Evolutionary conservation across 2,329 filamentous ascomycete species (phyloP).

Genomic region (Aureobasidium sp.): DNA sequence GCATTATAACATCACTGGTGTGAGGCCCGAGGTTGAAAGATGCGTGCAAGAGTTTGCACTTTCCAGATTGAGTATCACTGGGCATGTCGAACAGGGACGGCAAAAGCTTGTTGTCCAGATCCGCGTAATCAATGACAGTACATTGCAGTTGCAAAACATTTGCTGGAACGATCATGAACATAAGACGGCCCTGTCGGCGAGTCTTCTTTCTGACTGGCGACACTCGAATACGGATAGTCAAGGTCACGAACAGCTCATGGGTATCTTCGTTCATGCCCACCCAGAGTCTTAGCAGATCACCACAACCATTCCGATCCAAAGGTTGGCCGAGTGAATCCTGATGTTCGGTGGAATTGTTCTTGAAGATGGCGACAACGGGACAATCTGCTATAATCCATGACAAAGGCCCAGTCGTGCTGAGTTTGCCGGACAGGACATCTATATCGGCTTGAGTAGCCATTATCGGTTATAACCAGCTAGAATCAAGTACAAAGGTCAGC

Average conservation of each 20-base stretch:
- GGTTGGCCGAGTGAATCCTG: background rate
- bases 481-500: background rate
- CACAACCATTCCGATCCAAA: background rate
- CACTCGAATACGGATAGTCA: background rate
- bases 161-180: background rate
- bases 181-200: background rate
- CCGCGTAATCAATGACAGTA: background rate
- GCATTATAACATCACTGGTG: background rate
- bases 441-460: slow-evolving; percentile 8
- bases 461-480: background rate
- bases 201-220: background rate
- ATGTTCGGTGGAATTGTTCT: background rate
- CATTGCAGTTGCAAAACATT: background rate
- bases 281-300: background rate
- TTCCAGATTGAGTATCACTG: background rate
- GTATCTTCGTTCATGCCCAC: background rate
- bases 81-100: background rate
- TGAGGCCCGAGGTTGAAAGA: background rate
- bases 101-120: background rate
- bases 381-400: background rate
- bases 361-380: background rate
- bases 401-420: background rate
- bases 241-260: background rate
- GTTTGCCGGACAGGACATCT: background rate
- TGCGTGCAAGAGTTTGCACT: background rate